Conservation (phyloP, 2,329 filamentous ascomycete genomes). For the Paraphoma sp. region DNA sequence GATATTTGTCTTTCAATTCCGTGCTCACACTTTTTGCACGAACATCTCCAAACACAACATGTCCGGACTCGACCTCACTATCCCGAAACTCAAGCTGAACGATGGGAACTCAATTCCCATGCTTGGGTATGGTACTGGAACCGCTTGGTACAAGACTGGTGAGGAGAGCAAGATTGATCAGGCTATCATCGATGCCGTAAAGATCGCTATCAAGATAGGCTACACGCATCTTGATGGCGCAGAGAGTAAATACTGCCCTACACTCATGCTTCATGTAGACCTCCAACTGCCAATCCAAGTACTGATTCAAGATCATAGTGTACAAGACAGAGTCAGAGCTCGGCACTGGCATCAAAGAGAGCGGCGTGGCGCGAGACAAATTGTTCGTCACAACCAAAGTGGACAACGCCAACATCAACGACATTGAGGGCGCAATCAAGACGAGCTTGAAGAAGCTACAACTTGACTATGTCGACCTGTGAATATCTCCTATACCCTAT, state of each 20-base stretch:
- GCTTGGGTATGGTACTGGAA: slow-evolving; percentile 76
- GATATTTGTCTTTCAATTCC: background rate
- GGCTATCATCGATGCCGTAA: slow-evolving; percentile 61
- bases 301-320: slow-evolving; percentile 33
- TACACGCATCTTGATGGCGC: slow-evolving; percentile 79
- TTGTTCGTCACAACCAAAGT: slow-evolving; percentile 65
- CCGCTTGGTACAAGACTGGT: slow-evolving; percentile 66
- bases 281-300: background rate
- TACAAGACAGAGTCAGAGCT: slow-evolving; percentile 61
- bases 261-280: background rate
- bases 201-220: slow-evolving; percentile 71
- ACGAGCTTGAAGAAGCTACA: slow-evolving; percentile 65
- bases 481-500: slow-evolving; percentile 18
- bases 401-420: slow-evolving; percentile 55
- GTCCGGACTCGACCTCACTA: slow-evolving; percentile 55
- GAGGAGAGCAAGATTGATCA: slow-evolving; percentile 62
- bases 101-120: slow-evolving; percentile 77
- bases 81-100: slow-evolving; percentile 71
- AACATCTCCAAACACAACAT: slow-evolving; percentile 26
- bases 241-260: slow-evolving; percentile 58
- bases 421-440: slow-evolving; percentile 64
- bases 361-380: slow-evolving; percentile 54
- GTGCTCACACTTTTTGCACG: too few relatives aligned
- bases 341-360: slow-evolving; percentile 55
- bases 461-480: slow-evolving; percentile 69